Conservation (phyloP, 805 yeast species). For the Yamadazyma tumulicola region DNA sequence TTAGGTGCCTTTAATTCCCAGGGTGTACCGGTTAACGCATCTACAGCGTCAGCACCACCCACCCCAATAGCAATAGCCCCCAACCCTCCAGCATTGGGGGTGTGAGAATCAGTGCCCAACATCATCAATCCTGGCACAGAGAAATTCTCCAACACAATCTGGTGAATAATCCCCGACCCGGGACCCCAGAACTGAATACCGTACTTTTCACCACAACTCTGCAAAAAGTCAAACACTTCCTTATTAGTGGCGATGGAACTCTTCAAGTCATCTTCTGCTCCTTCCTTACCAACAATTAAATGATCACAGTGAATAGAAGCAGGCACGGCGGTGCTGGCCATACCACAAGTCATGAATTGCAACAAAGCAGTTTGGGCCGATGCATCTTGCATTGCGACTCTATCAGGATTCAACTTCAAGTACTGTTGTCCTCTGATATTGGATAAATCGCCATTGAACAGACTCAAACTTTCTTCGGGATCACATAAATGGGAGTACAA, state of each 20-base stretch:
- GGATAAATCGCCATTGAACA: constrained; percentile 43
- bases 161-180: constrained; percentile 98
- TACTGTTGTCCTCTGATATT: constrained; percentile 83
- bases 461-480: constrained; percentile 75
- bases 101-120: constrained; percentile 98
- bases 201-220: constrained; percentile 89
- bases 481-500: constrained; percentile 87
- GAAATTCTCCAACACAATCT: constrained; percentile 94
- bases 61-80: constrained; percentile 99
- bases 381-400: constrained; percentile 99
- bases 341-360: constrained; percentile 97
- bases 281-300: constrained; percentile 93
- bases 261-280: constrained; percentile 80
- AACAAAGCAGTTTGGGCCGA: constrained; percentile 98
- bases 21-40: constrained; percentile 93
- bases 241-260: constrained; percentile 81
- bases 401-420: constrained; percentile 90
- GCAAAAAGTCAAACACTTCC: constrained; percentile 93
- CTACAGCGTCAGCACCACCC: constrained; percentile 99
- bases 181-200: constrained; percentile 99
- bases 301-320: constrained; percentile 98
- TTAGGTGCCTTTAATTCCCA: constrained; percentile 99
- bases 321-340: constrained; percentile 84
- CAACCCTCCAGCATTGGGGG: constrained; percentile 98
- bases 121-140: constrained; percentile 96